A percentile compares a stretch with the other conserved stretches of the same genome.
These are phyloP conservation scores for Plasmodium gallinaceum DNA, from an alignment of 169 alveolate genomes.

Conservation along the genomic window DNA sequence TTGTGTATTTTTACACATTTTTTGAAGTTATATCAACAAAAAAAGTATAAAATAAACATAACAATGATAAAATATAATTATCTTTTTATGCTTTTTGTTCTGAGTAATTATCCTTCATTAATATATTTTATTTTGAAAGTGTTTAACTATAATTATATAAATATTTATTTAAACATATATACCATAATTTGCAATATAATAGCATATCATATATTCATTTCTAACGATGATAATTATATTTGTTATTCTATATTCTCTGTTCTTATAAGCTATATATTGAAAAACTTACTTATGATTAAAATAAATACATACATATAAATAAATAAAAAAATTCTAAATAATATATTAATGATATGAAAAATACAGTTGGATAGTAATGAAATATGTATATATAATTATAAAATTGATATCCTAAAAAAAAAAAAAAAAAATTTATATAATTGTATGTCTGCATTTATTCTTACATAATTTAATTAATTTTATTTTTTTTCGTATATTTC, in stretches of 20 bases:
- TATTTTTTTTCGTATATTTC: too few species aligned
- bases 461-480: too few species aligned
- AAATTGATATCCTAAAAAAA: too few species aligned
- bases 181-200: constrained; percentile 55
- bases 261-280: constrained; percentile 40
- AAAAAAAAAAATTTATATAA: too few species aligned
- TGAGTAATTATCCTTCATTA: constrained; percentile 52
- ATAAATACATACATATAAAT: constrained; percentile 24
- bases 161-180: constrained; percentile 57
- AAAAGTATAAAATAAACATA: constrained; percentile 26
- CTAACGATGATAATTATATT: constrained; percentile 42
- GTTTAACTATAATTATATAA: constrained; percentile 65
- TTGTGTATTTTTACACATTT: constrained; percentile 59
- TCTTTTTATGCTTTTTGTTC: constrained; percentile 70
- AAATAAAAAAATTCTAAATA: neutral
- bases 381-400: too few species aligned
- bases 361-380: too few species aligned
- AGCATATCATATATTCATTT: constrained; percentile 69
- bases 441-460: too few species aligned
- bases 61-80: constrained; percentile 70
- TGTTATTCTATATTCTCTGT: constrained; percentile 67
- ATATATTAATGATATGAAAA: neutral
- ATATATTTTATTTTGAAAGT: constrained; percentile 66
- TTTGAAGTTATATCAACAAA: constrained; percentile 64
- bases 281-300: constrained; percentile 45